Evolutionary conservation across 179 eudicot genomes (phyloP), one percentile per base, ranked within the genome.

Genomic region (Beta lomatogona): DNA sequence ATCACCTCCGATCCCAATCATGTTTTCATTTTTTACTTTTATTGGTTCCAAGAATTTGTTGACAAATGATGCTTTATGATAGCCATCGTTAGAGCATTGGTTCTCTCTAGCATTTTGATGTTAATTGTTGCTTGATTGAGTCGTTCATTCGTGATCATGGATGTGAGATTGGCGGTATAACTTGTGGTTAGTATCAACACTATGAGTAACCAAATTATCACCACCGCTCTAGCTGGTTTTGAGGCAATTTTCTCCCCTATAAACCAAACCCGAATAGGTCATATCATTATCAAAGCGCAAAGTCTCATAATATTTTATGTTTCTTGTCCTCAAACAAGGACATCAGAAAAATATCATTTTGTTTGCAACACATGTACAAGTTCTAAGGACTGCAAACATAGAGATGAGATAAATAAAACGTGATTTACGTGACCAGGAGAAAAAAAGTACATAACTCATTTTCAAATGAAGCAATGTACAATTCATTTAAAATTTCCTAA

Each of bases 101-200:
- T 77, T 45, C 79, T 72, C 70, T 67, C 65, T 8, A 89, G 71
- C 60, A 77, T 73, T 79, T 84, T 86, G 4, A 84, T 44, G 36
- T 87, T 82, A 7, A 70, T 55, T 2, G 82, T 53, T 28, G 61
- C 86, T 12, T 88, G 89, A 54, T 78, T 85, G 4, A 89, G 85
- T 36, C 80, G 79, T 13, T 63, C 81, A 19, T 80, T 88, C 1
- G 91, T 89, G 45, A 89, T 87, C 91, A 89, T 87, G 75, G 88
- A 87, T 36, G 86, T 73, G 1, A 89, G 83, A 73, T 81, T 87
- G 9, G 92, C 92, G 10, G 90, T 89, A 63, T 89, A 89, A 65
- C 90, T 87, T 64, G 83, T 85, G 9, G 84, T 81, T 44, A 89
- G 77, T n/a, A 89, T 75, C 0, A 89, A 22, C 19, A 88, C 88